phyloP scores from a whole-genome alignment of 1,284 basidiomycete species.

The Tilletia caries region DNA sequence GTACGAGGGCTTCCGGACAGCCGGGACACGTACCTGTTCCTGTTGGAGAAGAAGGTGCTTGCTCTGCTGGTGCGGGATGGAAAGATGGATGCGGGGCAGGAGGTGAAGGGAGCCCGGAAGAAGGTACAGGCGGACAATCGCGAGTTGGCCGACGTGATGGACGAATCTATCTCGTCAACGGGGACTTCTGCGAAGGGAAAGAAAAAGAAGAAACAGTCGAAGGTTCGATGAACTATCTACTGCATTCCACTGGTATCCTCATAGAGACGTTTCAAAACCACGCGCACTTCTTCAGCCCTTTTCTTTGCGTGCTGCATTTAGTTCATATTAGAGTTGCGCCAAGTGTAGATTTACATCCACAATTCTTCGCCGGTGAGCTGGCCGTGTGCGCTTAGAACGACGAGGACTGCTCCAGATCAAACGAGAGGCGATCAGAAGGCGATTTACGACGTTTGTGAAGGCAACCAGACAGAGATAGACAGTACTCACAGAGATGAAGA shows the following conservation, averaged over 20 bases:
- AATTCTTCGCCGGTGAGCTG: too few relatives aligned
- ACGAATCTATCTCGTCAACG: not conserved
- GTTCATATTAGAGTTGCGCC: too few relatives aligned
- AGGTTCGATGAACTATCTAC: not conserved
- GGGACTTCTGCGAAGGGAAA: not conserved
- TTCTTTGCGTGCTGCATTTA: too few relatives aligned
- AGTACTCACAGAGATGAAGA: constrained; percentile 25
- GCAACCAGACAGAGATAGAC: too few relatives aligned
- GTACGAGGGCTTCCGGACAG: constrained; percentile 70
- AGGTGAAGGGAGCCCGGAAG: not conserved
- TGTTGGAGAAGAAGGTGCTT: constrained; percentile 63
- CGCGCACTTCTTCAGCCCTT: too few relatives aligned
- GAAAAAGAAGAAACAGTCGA: constrained; percentile 13
- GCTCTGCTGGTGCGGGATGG: constrained; percentile 25
- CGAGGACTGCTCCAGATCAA: too few relatives aligned
- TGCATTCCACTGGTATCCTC: too few relatives aligned
- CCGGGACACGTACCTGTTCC: constrained; percentile 70
- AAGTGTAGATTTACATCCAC: too few relatives aligned
- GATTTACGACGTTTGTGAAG: too few relatives aligned
- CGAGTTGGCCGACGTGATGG: constrained; percentile 7
- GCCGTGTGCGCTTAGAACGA: too few relatives aligned
- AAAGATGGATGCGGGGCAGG: not conserved
- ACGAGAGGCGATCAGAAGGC: too few relatives aligned
- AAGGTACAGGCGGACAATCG: not conserved
- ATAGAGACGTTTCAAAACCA: too few relatives aligned